Percentiles rank a stretch among this genome's conserved stretches.
phyloP scores from a whole-genome alignment of 139 green algal species.

The Asterochloris erici region DNA sequence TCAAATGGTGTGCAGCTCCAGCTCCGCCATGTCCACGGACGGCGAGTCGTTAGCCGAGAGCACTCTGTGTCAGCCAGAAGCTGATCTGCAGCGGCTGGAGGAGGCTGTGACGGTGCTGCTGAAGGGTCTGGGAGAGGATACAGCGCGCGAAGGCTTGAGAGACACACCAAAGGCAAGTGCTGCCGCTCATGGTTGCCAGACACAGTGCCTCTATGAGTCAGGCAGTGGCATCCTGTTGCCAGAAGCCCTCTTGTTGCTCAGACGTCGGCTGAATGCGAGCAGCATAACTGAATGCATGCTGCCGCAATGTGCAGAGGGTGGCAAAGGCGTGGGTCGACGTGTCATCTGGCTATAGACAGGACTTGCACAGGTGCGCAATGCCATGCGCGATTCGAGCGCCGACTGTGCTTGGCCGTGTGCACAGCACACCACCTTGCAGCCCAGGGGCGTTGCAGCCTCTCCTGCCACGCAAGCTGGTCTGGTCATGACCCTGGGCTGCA shows the following conservation, averaged over 20 bases:
- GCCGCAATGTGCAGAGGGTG: conserved; percentile 66
- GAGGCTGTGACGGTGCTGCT: conserved; percentile 63
- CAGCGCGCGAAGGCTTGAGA: conserved; percentile 67
- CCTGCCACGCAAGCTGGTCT: too few relatives aligned
- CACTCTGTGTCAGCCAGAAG: not conserved
- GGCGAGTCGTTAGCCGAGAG: too few relatives aligned
- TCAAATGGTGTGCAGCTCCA: too few relatives aligned
- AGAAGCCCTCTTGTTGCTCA: not conserved
- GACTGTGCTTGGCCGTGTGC: too few relatives aligned
- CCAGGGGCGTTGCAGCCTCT: too few relatives aligned
- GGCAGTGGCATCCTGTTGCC: too few relatives aligned
- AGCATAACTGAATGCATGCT: too few relatives aligned
- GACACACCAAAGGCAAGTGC: conserved; percentile 84
- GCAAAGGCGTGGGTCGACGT: conserved; percentile 86
- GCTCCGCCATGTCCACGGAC: too few relatives aligned
- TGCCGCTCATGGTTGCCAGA: not conserved
- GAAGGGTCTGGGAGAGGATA: conserved; percentile 75
- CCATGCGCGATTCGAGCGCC: too few relatives aligned
- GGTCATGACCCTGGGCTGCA: not conserved
- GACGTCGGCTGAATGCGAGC: too few relatives aligned
- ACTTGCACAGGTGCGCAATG: conserved; percentile 39
- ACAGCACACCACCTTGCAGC: too few relatives aligned
- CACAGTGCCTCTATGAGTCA: not conserved
- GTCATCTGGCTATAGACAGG: conserved; percentile 56
- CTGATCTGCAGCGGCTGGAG: conserved; percentile 22